A percentile compares a stretch with the other conserved stretches of the same genome.
Conservation (phyloP, 2,329 filamentous ascomycete species). For the Botrytis galanthina region DNA sequence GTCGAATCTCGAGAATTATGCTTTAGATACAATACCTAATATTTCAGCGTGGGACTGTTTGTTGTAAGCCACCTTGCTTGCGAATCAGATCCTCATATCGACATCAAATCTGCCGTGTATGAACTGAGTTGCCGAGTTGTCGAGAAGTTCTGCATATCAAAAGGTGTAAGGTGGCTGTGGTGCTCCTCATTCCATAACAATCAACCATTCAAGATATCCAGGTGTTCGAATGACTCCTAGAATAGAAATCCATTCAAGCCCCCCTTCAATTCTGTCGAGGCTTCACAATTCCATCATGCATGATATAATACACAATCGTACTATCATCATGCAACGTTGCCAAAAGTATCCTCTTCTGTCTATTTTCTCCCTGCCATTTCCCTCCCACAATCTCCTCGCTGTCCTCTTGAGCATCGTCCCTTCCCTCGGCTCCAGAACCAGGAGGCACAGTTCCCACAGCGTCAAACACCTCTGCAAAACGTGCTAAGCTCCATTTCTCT, state of each 20-base stretch:
- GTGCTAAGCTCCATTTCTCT: conserved; percentile 68
- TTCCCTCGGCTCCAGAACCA: conserved; percentile 26
- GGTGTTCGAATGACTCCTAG: not conserved
- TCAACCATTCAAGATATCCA: not conserved
- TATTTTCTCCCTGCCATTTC: conserved; percentile 46
- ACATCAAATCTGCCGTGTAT: conserved; percentile 39
- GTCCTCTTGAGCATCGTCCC: conserved; percentile 24
- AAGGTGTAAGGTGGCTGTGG: not conserved
- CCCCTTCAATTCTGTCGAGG: conserved; percentile 70
- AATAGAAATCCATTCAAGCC: not conserved
- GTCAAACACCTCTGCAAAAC: conserved; percentile 70
- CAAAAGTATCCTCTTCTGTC: conserved; percentile 68
- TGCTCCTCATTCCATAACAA: not conserved
- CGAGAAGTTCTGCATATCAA: not conserved
- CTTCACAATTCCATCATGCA: conserved; percentile 85
- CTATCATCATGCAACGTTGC: conserved; percentile 77
- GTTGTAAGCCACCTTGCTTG: conserved; percentile 33
- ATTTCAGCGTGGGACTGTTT: conserved; percentile 81
- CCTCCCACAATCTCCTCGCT: conserved; percentile 38
- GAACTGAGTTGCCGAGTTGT: not conserved
- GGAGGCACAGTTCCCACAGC: conserved; percentile 49
- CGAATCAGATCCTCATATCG: conserved; percentile 24
- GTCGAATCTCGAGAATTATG: not conserved
- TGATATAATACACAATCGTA: conserved; percentile 79
- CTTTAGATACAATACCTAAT: conserved; percentile 69